Percentiles rank a stretch among this genome's conserved stretches.
phyloP scores from a whole-genome alignment of 2,329 filamentous ascomycete genomes.

The Curvularia sp. region DNA sequence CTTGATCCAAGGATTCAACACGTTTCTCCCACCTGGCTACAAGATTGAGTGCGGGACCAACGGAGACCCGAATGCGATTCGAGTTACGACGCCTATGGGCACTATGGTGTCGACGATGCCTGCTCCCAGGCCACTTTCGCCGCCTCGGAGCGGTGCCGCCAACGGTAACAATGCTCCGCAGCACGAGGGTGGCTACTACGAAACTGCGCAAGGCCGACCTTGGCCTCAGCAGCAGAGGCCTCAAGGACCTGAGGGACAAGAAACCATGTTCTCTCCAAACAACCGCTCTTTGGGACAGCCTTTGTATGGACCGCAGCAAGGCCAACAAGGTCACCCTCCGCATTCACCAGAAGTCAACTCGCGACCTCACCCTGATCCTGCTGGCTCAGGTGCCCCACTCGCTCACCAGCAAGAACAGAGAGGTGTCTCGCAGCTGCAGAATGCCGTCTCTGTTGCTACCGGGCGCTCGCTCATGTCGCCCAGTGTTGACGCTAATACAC shows the following conservation, averaged over 20 bases:
- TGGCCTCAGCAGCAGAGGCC: constrained; percentile 50
- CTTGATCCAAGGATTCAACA: constrained; percentile 97
- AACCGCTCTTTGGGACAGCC: constrained; percentile 53
- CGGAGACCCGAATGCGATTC: constrained; percentile 93
- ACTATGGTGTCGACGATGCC: constrained; percentile 91
- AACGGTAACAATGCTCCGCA: constrained; percentile 63
- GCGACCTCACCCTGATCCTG: constrained; percentile 48
- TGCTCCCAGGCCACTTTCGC: constrained; percentile 54
- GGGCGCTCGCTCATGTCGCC: constrained; percentile 61
- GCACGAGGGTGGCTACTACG: constrained; percentile 47
- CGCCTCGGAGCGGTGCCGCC: constrained; percentile 57
- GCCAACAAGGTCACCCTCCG: constrained; percentile 41
- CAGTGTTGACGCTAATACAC: constrained; percentile 55
- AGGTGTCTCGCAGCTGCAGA: constrained; percentile 70
- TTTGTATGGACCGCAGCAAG: constrained; percentile 47
- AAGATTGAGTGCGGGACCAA: constrained; percentile 94
- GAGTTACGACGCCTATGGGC: constrained; percentile 97
- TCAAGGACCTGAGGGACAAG: constrained; percentile 43
- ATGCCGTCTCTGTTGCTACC: constrained; percentile 66
- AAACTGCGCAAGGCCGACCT: constrained; percentile 44
- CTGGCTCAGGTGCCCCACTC: constrained; percentile 53
- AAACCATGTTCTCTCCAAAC: constrained; percentile 54
- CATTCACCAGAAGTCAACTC: constrained; percentile 48
- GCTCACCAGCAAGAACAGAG: constrained; percentile 70
- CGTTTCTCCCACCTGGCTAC: constrained; percentile 93